Evolutionary conservation across 108 stramenopile genomes (phyloP).

Genomic region (Licmophora abbreviata): DNA sequence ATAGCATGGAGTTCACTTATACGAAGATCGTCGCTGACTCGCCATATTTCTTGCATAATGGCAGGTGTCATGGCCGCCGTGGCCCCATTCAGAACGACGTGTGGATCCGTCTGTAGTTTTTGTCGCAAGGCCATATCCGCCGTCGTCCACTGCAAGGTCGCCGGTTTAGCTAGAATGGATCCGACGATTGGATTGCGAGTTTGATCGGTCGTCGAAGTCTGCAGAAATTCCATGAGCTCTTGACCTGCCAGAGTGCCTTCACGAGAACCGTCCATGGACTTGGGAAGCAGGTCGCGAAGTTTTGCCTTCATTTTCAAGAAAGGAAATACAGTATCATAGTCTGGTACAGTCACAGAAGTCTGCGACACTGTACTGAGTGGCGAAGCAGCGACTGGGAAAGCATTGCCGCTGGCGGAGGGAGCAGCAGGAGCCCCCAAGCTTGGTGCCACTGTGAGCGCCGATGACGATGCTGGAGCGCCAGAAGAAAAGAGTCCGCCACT

Average conservation of each 20-base stretch:
- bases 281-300: constrained; percentile 5
- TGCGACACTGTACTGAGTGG: neutral
- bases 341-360: constrained; percentile 11
- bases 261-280: neutral
- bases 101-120: constrained; percentile 15
- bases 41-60: constrained; percentile 32
- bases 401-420: constrained; percentile 3
- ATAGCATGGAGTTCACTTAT: constrained; percentile 41
- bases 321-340: constrained; percentile 29
- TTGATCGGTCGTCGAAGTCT: constrained; percentile 1
- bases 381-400: neutral
- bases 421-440: neutral
- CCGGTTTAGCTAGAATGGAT: constrained; percentile 3
- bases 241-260: constrained; percentile 14
- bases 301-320: constrained; percentile 6
- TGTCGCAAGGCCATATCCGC: constrained; percentile 26
- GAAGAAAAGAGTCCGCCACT: neutral
- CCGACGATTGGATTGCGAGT: neutral
- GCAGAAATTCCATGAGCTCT: constrained; percentile 21
- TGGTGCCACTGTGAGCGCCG: too few species aligned
- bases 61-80: constrained; percentile 27
- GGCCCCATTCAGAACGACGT: constrained; percentile 17
- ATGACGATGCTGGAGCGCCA: constrained; percentile 6
- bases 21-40: constrained; percentile 43
- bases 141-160: constrained; percentile 10